A percentile compares a stretch with the other conserved stretches of the same genome.
These are phyloP conservation scores for Saturnispora dispora DNA, from an alignment of 805 yeast genomes.

Conservation along the genomic window DNA sequence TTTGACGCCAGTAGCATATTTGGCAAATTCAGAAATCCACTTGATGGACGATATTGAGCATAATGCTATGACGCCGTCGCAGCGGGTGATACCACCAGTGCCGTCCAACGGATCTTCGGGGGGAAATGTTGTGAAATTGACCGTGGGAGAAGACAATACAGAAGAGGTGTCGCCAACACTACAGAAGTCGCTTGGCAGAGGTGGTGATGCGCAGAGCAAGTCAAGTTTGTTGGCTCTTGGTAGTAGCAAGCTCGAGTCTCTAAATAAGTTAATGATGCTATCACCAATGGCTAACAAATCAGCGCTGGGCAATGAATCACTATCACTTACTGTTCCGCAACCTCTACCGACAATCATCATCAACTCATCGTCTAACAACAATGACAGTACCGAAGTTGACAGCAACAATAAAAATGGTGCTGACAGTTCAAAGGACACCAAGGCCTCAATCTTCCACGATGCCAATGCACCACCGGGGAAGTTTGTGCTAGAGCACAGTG, in stretches of 20 bases:
- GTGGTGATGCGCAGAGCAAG: neutral
- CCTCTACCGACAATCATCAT: neutral
- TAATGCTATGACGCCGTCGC: slow-evolving; percentile 1
- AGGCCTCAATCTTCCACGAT: neutral
- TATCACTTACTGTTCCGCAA: neutral
- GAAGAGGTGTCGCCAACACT: slow-evolving; percentile 8
- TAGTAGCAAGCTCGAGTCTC: neutral
- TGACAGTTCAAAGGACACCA: neutral
- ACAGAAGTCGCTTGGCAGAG: slow-evolving; percentile 6
- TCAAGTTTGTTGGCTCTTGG: neutral
- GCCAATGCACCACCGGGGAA: neutral
- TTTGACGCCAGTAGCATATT: neutral
- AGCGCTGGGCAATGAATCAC: neutral
- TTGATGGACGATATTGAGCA: neutral
- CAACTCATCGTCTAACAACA: neutral
- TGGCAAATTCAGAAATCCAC: slow-evolving; percentile 3
- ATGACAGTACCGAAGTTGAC: neutral
- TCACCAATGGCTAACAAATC: neutral
- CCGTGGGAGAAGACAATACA: neutral
- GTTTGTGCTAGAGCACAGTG: slow-evolving; percentile 3
- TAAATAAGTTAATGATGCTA: slow-evolving; percentile 3
- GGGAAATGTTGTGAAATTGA: neutral
- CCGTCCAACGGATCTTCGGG: neutral
- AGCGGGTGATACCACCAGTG: neutral
- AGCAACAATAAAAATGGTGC: neutral